Percentiles rank a stretch among this genome's conserved stretches.
Evolutionary conservation across 768 basidiomycete genomes (phyloP).

Genomic region (Russula dissimulans): DNA sequence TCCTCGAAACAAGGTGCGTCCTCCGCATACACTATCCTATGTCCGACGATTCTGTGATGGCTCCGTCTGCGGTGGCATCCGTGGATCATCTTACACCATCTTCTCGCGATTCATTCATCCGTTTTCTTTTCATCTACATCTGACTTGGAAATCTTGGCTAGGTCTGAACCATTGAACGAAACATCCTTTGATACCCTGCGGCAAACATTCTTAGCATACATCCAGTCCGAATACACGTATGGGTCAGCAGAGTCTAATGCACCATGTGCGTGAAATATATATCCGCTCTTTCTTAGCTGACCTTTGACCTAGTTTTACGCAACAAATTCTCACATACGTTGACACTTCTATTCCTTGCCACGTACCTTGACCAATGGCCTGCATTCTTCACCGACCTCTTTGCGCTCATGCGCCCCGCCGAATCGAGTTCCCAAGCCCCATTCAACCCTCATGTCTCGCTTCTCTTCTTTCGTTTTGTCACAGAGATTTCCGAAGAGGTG

Average conservation of each 20-base stretch:
- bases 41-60: too few relatives aligned
- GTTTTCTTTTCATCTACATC: neutral
- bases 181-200: conserved; percentile 65
- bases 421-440: conserved; percentile 45
- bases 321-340: conserved; percentile 94
- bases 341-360: conserved; percentile 80
- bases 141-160: conserved; percentile 22
- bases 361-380: conserved; percentile 81
- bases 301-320: conserved; percentile 54
- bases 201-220: conserved; percentile 70
- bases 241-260: conserved; percentile 78
- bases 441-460: conserved; percentile 82
- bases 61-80: neutral
- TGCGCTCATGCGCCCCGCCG: conserved; percentile 55
- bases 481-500: conserved; percentile 96
- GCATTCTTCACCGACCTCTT: conserved; percentile 75
- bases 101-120: neutral
- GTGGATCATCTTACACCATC: neutral
- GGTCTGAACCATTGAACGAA: conserved; percentile 59
- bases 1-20: conserved; percentile 72
- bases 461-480: conserved; percentile 83
- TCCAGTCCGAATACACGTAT: conserved; percentile 80
- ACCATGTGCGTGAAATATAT: conserved; percentile 50
- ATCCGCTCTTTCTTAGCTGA: conserved; percentile 12
- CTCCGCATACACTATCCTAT: neutral